Conservation (phyloP, 306 rosid genomes). For the Hylodesmum podocarpum region DNA sequence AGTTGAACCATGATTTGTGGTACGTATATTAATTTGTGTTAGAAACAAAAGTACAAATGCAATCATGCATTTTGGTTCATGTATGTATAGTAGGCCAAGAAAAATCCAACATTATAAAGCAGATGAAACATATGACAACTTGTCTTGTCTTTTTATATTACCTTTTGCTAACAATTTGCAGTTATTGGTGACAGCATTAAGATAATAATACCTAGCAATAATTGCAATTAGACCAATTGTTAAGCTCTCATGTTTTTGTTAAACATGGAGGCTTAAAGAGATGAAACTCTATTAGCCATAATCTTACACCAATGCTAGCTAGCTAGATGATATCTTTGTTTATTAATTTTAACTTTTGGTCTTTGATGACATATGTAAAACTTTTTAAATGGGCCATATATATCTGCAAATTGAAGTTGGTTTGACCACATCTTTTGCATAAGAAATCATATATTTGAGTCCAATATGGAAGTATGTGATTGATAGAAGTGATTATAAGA, state of each 20-base stretch:
- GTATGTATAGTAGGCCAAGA: not conserved
- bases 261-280: not conserved
- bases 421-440: conserved; percentile 13
- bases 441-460: conserved; percentile 8
- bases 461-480: not conserved
- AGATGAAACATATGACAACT: not conserved
- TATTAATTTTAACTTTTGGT: not conserved
- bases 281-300: not conserved
- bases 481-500: not conserved
- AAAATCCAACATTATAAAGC: conserved; percentile 7
- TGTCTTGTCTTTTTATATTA: conserved; percentile 8
- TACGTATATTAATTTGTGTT: not conserved
- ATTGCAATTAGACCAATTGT: not conserved
- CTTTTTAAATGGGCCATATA: not conserved
- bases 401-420: not conserved
- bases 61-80: conserved; percentile 6
- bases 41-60: not conserved
- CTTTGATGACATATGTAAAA: not conserved
- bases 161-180: not conserved
- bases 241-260: not conserved
- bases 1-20: not conserved
- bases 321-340: not conserved
- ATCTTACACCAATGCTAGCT: not conserved
- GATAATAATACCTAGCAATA: not conserved
- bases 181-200: not conserved